These are phyloP conservation scores for Pythium aphanidermatum DNA, from an alignment of 352 stramenopile species.

Conservation along the genomic window DNA sequence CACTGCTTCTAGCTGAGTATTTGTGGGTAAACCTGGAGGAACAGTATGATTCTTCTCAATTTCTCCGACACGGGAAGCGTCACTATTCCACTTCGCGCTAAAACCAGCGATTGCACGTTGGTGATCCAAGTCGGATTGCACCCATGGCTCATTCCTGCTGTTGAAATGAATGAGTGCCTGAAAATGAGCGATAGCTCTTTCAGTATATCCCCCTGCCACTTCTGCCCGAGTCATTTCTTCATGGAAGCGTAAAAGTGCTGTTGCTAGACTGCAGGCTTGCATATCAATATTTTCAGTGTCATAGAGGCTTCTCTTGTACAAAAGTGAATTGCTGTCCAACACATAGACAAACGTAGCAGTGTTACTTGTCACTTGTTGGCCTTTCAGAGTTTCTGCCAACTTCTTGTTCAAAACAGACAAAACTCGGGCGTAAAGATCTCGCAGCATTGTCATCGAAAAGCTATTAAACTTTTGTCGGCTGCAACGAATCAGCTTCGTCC, in stretches of 20 bases:
- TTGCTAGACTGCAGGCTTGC: slow-evolving; percentile 6
- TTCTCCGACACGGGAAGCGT: neutral
- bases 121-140: too few species aligned
- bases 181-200: slow-evolving; percentile 56
- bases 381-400: slow-evolving; percentile 6
- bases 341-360: slow-evolving; percentile 21
- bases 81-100: neutral
- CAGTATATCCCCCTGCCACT: slow-evolving; percentile 40
- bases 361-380: neutral
- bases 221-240: slow-evolving; percentile 48
- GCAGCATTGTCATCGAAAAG: slow-evolving; percentile 64
- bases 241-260: slow-evolving; percentile 42
- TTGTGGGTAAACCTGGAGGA: too few species aligned
- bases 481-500: slow-evolving; percentile 43
- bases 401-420: slow-evolving; percentile 41
- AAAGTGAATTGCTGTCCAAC: slow-evolving; percentile 20
- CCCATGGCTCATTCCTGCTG: too few species aligned
- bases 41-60: too few species aligned
- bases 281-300: neutral
- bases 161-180: slow-evolving; percentile 58
- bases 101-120: neutral
- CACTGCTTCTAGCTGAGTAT: neutral
- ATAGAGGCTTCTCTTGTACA: slow-evolving; percentile 9
- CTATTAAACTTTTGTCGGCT: slow-evolving; percentile 57
- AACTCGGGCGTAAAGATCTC: slow-evolving; percentile 65